Evolutionary conservation across 2,329 filamentous ascomycete genomes (phyloP), one percentile per base, ranked within the genome.

Genomic region (Scedosporium minutisporum): DNA sequence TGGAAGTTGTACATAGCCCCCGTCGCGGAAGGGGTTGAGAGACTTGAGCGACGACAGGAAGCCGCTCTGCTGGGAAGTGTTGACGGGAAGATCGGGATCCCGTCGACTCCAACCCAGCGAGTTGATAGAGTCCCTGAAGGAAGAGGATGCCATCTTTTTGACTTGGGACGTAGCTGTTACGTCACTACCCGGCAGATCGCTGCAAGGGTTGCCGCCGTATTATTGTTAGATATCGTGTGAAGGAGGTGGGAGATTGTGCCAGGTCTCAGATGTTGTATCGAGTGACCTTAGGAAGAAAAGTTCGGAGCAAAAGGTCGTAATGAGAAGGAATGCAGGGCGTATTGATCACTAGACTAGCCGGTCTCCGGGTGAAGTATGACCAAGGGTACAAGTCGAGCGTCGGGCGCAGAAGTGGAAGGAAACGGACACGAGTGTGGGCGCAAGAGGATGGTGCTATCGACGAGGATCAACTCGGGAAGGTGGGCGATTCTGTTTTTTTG

Each of bases 41-140:
- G 87, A 91, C 72, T 91, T 87, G 69, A 99, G 82, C 66, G 87
- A 91, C 62, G 90, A 89, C 65, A 97, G 75, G 62, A 97, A 80
- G 29, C 91, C 89, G 65, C 85, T 87, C 71, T 86, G 84, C 68
- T 87, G 84, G 27, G 75, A 70, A 66, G 88, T 95, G 75, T 85
- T 89, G 70, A 89, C 87, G 66, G 91, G 87, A 62, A 89, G 79
- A 71, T 96, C 90, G 67, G 85, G 75, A 64, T 92, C 88, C 71
- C 93, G 86, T 69, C 93, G 89, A 71, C 91, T 91, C 95, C 95
- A 97, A 65, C 95, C 95, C 70, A 97, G 78, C 64, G 91, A 95
- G 80, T 91, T 96, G 82, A 97, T 92, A 23, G 91, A 96, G 76
- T 97, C 91, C 73, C 93, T 87, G 76, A 99, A 97, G 57, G 91